These are phyloP conservation scores for Ceriops tagal DNA, from an alignment of 345 rosid species.

Conservation along the genomic window DNA sequence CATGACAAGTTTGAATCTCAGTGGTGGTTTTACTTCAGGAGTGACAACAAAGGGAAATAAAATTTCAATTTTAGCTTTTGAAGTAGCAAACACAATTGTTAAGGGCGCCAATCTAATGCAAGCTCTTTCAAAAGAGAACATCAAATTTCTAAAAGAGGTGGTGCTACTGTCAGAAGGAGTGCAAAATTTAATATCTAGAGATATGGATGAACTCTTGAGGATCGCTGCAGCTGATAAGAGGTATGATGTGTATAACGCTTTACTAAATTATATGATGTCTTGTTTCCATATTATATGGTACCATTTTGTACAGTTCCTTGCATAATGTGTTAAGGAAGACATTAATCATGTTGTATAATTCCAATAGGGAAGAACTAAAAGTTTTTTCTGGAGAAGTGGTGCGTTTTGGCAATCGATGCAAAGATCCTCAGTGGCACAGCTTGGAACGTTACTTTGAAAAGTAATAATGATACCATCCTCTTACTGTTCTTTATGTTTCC, in stretches of 20 bases:
- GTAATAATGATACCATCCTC: slow-evolving; percentile 42
- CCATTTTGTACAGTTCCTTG: neutral
- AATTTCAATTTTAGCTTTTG: slow-evolving; percentile 81
- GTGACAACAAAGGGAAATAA: slow-evolving; percentile 71
- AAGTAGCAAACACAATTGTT: slow-evolving; percentile 91
- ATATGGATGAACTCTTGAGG: slow-evolving; percentile 69
- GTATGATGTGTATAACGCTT: slow-evolving; percentile 28
- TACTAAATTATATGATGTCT: neutral
- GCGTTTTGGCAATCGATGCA: slow-evolving; percentile 96
- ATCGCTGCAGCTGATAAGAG: slow-evolving; percentile 92
- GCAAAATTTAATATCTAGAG: slow-evolving; percentile 74
- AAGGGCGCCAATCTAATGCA: slow-evolving; percentile 94
- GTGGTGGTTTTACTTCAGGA: slow-evolving; percentile 78
- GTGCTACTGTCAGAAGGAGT: slow-evolving; percentile 92
- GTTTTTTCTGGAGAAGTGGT: slow-evolving; percentile 92
- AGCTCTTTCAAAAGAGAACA: slow-evolving; percentile 69
- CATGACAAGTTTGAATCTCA: slow-evolving; percentile 70
- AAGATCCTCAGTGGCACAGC: slow-evolving; percentile 99
- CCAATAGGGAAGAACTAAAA: slow-evolving; percentile 79
- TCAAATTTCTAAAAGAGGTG: slow-evolving; percentile 66
- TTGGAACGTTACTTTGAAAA: slow-evolving; percentile 88
- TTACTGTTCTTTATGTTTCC: slow-evolving; percentile 12
- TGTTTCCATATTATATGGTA: slow-evolving; percentile 3
- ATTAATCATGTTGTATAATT: slow-evolving; percentile 11
- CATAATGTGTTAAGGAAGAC: neutral